Percentiles rank a stretch among this genome's conserved stretches.
Conservation (phyloP, 1,139 yeast genomes). For the Tardiomyces depauwii region DNA sequence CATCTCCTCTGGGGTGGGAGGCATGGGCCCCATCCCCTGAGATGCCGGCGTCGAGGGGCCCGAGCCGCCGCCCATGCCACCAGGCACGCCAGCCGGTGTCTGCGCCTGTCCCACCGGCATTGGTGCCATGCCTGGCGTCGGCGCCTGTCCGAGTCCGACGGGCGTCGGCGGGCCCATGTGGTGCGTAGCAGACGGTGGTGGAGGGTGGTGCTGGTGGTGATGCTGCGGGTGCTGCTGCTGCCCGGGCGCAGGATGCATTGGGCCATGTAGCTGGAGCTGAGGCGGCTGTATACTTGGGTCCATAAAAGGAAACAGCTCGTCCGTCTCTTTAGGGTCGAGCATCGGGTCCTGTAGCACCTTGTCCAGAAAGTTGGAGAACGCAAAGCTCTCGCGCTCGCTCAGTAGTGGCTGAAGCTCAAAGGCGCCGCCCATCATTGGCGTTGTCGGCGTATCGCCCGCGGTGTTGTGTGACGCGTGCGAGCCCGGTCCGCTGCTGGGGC, state of each 20-base stretch:
- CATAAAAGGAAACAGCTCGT: constrained; percentile 3
- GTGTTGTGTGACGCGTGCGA: not conserved
- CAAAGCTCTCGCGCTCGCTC: constrained; percentile 26
- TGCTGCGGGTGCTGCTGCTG: constrained; percentile 12
- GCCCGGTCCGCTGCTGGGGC: not conserved
- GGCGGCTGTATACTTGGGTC: not conserved
- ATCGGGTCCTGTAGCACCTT: constrained; percentile 28
- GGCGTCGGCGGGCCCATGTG: too few species aligned
- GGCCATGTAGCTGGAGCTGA: constrained; percentile 4
- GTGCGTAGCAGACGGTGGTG: not conserved
- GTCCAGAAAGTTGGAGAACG: constrained; percentile 27
- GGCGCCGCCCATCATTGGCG: not conserved
- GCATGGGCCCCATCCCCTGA: constrained; percentile 6
- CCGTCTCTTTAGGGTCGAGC: constrained; percentile 23
- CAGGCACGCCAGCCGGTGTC: constrained; percentile 9
- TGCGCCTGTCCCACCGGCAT: not conserved
- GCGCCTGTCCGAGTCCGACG: too few species aligned
- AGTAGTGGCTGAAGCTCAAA: constrained; percentile 16
- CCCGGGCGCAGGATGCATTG: too few species aligned
- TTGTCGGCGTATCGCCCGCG: not conserved
- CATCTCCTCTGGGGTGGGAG: constrained; percentile 4
- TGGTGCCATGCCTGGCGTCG: not conserved
- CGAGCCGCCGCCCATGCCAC: constrained; percentile 2
- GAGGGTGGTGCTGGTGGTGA: not conserved
- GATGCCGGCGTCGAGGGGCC: not conserved